Base-by-base conservation (phyloP, 2,329 filamentous ascomycete species). In the Monosporascus sp. region DNA sequence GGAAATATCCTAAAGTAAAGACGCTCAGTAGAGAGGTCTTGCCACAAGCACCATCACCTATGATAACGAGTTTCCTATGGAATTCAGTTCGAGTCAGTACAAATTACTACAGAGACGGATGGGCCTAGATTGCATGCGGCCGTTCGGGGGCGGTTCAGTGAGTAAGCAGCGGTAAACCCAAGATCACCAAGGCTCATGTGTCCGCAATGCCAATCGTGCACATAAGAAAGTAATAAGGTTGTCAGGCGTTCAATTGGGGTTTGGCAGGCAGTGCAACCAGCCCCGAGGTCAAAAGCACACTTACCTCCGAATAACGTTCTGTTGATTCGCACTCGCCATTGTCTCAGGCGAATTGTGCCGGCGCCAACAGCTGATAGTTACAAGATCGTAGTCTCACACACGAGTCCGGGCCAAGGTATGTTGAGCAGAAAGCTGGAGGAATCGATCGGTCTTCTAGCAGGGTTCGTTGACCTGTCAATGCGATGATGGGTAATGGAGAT, bases 21-120 rank as follows among this genome's bases (percentile, higher is more conserved):
- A 99, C 94, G 71, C 92, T 97, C 61, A 99, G 79, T 66, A 99
- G 77, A 84, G 91, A 96, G 50, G 94, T 99, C 80, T 99, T 99
- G 66, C 94, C 94, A 75, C 94, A 99, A 63, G 94, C 94, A 78
- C 94, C 94, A 58, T 69, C 67, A 48, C 67, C 67, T 54, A 69
- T 69, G 52, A 69, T 69, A 54, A 69, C 67, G 50, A 69, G 60
- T 59, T 69, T 69, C 55, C 67, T 69, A 40, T 49, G 17, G 49
- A 22, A 31, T 40, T 41, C 11, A 19, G 14, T 1, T 46, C 14
- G 22, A 27, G 26, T 46, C 20, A 46, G 43, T n/a, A 19, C 19
- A 26, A 14, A 20, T 8, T 22, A 5, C 5, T 1, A 6, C 11
- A n/a, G 16, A 45, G 3, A 14, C 17, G 17, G 43, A 31, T 3